Conservation (phyloP, 768 basidiomycete species). For the Kwoniella pini region DNA sequence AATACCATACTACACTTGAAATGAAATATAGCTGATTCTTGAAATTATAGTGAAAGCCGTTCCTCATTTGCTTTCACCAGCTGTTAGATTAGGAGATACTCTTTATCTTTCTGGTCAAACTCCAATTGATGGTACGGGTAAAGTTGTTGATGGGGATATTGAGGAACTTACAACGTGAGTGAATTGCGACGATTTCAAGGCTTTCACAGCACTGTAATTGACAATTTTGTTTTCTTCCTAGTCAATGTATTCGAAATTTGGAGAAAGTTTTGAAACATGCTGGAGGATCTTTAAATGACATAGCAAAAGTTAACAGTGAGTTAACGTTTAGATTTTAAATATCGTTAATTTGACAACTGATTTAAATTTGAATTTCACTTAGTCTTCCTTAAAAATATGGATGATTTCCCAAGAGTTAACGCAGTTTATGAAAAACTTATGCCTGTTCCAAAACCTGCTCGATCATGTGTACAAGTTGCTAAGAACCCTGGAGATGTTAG, state of each 20-base stretch:
- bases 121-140: slow-evolving; percentile 8
- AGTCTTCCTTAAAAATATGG: slow-evolving; percentile 17
- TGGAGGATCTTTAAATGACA: slow-evolving; percentile 9
- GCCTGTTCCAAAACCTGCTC: slow-evolving; percentile 11
- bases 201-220: too few relatives aligned
- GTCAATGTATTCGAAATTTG: slow-evolving; percentile 17
- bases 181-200: background rate
- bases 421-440: slow-evolving; percentile 14
- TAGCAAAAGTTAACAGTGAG: slow-evolving; percentile 20
- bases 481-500: slow-evolving; percentile 8
- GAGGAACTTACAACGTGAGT: slow-evolving; percentile 13
- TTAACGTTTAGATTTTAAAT: background rate
- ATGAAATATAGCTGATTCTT: background rate
- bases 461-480: slow-evolving; percentile 18
- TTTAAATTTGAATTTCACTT: background rate
- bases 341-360: background rate
- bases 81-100: slow-evolving; percentile 12
- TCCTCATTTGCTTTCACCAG: slow-evolving; percentile 13
- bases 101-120: slow-evolving; percentile 15
- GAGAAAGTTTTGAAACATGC: slow-evolving; percentile 13
- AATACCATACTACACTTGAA: background rate
- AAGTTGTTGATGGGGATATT: slow-evolving; percentile 15
- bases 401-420: slow-evolving; percentile 11
- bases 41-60: slow-evolving; percentile 9
- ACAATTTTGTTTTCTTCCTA: too few relatives aligned